Evolutionary conservation across 805 yeast genomes (phyloP).

Genomic region (Candida berthetii): DNA sequence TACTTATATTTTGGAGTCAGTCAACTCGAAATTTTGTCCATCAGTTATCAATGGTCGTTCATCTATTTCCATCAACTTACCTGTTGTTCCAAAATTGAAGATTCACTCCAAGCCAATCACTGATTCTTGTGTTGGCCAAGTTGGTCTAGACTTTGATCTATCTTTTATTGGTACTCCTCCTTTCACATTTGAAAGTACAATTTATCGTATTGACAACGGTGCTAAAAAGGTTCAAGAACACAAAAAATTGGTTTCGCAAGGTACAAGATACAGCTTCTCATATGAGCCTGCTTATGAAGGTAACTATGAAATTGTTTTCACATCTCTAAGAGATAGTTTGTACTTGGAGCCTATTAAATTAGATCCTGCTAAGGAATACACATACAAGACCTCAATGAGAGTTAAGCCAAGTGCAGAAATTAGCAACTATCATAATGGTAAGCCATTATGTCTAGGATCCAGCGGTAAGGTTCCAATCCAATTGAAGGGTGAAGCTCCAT

Average conservation of each 20-base stretch:
- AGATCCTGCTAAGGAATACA: slow-evolving; percentile 32
- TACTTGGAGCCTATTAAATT: slow-evolving; percentile 37
- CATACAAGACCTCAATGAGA: slow-evolving; percentile 66
- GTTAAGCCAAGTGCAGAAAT: slow-evolving; percentile 53
- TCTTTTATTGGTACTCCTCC: slow-evolving; percentile 76
- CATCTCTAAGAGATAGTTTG: slow-evolving; percentile 56
- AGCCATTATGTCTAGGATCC: slow-evolving; percentile 40
- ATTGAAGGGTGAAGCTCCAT: slow-evolving; percentile 80
- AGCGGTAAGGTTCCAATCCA: slow-evolving; percentile 42
- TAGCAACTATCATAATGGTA: slow-evolving; percentile 7
- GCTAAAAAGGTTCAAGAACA: slow-evolving; percentile 26
- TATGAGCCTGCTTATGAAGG: slow-evolving; percentile 83
- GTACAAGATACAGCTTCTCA: slow-evolving; percentile 47
- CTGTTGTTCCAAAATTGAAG: slow-evolving; percentile 44
- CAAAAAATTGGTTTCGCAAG: slow-evolving; percentile 28
- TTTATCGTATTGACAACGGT: slow-evolving; percentile 43
- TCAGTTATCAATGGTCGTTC: slow-evolving; percentile 58
- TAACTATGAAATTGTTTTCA: slow-evolving; percentile 67
- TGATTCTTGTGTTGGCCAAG: slow-evolving; percentile 89
- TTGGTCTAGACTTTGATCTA: slow-evolving; percentile 75
- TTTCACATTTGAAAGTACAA: slow-evolving; percentile 57
- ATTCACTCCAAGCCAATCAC: slow-evolving; percentile 46
- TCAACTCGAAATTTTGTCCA: slow-evolving; percentile 57
- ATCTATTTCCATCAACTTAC: slow-evolving; percentile 46
- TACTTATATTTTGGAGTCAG: slow-evolving; percentile 46